Conservation (phyloP, 2,329 filamentous ascomycete species). For the Leptographium radiaticola region DNA sequence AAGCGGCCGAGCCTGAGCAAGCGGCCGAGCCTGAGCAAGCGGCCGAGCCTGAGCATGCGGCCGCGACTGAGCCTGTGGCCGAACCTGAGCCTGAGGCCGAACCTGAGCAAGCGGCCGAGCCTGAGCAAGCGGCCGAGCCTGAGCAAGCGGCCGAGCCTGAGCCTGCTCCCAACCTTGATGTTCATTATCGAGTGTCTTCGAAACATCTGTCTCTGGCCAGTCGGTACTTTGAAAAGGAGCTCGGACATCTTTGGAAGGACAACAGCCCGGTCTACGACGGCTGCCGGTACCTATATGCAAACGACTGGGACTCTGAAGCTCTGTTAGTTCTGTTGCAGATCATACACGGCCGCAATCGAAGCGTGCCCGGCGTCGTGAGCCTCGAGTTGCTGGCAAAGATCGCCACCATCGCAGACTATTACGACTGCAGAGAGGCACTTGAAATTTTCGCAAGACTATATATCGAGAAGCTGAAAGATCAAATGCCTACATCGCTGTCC, state of each 20-base stretch:
- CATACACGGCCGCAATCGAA: neutral
- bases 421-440: neutral
- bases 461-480: neutral
- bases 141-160: too few relatives aligned
- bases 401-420: neutral
- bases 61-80: too few relatives aligned
- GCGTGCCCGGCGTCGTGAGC: neutral
- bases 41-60: too few relatives aligned
- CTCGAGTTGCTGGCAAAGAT: neutral
- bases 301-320: neutral
- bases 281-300: neutral
- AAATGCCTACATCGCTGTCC: neutral
- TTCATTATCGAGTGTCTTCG: neutral
- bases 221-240: neutral
- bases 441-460: neutral
- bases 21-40: too few relatives aligned
- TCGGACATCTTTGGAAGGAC: neutral
- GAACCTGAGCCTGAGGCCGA: too few relatives aligned
- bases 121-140: too few relatives aligned
- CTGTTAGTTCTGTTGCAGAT: neutral
- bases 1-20: too few relatives aligned
- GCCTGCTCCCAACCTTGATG: neutral
- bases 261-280: neutral
- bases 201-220: neutral
- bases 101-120: too few relatives aligned